Conservation (phyloP, 2,329 filamentous ascomycete species). For the Paecilomyces sp. region DNA sequence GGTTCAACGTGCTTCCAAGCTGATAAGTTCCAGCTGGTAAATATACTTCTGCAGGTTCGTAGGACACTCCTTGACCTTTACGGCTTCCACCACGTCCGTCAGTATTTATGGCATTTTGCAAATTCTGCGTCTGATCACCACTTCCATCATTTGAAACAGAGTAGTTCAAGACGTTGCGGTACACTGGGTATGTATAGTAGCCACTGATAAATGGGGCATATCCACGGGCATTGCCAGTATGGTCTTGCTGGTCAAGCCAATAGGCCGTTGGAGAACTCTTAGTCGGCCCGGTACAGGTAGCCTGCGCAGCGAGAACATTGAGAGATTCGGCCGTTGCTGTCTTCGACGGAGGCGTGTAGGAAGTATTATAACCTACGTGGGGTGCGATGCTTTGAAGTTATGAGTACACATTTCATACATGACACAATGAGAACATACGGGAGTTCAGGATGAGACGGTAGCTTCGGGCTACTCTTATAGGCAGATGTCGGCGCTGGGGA, state of each 20-base stretch:
- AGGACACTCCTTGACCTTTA: conserved; percentile 7
- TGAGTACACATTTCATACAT: conserved; percentile 3
- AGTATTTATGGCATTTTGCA: conserved; percentile 12
- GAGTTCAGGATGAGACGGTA: conserved; percentile 3
- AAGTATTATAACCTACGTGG: not conserved
- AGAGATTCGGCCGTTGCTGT: not conserved
- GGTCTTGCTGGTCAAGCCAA: no score
- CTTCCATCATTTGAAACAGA: no score
- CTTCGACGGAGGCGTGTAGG: conserved; percentile 6
- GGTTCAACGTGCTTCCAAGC: conserved; percentile 15
- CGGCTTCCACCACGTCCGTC: conserved; percentile 11
- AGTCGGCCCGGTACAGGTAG: no score
- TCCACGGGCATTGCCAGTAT: no score
- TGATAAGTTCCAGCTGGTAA: conserved; percentile 23
- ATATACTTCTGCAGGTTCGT: conserved; percentile 22
- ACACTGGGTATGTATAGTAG: no score
- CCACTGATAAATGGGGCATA: no score
- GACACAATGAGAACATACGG: conserved; percentile 9
- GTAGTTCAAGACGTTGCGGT: no score
- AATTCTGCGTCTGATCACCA: not conserved
- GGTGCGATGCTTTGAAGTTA: not conserved
- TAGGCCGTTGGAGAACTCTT: no score
- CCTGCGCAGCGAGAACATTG: no score
- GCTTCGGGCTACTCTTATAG: not conserved
- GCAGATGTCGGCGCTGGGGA: not conserved